Evolutionary conservation across 495 filamentous ascomycete species (phyloP), one percentile per base, ranked within the genome.

Genomic region (Trichoderma asperelloides): DNA sequence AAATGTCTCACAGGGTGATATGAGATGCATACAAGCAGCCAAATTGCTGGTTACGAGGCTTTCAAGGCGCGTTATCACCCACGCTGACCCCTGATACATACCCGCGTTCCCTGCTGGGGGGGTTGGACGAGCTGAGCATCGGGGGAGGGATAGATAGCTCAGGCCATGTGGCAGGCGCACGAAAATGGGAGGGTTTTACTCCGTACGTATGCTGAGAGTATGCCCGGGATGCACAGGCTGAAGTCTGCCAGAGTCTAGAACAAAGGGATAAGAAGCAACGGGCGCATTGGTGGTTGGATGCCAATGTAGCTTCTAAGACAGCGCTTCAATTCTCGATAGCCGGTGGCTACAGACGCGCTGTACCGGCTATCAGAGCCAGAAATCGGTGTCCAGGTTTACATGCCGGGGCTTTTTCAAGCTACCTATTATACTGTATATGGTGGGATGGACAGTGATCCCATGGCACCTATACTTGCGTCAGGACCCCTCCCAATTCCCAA

Each of bases 121-220:
- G 47, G 47, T n/a, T 21, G 18, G 18, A 47, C 15, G 13, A 47
- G 18, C 15, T 47, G 18, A 47, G 43, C 43, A 47, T 16, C 15
- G 18, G 43, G 43, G 43, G 16, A 47, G 43, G 33, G 5, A 47
- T 16, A n/a, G 49, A 60, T 28, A 27, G 27, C 55, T 60, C 16
- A 25, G 55, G 55, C 55, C 55, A 60, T 60, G 55, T 60, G 55
- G 55, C 55, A 60, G 55, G 30, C 55, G 55, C 15, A 18, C 27
- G 55, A 55, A 37, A 37, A 37, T 37, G 33, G 33, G 33, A 37
- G 6, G 33, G 5, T 7, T 37, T 7, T 23, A 25, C 8, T 60
- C 9, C n/a, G 2, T 28, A 13, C 4, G 7, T 2, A 11, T 27
- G 27, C n/a, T 28, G 55, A 30, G 11, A 60, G 27, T 60, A 30